These are phyloP conservation scores for Erodium trifolium DNA, from an alignment of 441 rosid species.

Conservation along the genomic window DNA sequence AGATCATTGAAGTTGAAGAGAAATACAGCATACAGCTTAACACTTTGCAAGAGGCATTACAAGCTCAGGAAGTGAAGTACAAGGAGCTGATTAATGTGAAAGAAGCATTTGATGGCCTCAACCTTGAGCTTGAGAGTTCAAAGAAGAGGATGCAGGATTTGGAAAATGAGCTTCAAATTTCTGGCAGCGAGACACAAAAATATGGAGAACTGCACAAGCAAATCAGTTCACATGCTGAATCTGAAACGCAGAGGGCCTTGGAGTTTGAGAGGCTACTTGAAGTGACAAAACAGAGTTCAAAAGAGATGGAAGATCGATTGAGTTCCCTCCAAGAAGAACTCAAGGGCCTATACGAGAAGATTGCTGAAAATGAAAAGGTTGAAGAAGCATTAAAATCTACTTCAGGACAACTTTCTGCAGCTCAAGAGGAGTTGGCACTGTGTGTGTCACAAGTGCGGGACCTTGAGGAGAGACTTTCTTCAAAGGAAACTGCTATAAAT, in stretches of 20 bases:
- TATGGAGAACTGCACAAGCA: conserved; percentile 76
- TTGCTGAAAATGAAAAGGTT: conserved; percentile 57
- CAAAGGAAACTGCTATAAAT: conserved; percentile 51
- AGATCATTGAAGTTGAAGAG: conserved; percentile 58
- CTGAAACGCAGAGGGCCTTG: conserved; percentile 60
- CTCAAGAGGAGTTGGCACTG: conserved; percentile 55
- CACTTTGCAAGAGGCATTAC: conserved; percentile 54
- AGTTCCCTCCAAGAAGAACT: conserved; percentile 58
- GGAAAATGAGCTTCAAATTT: conserved; percentile 51
- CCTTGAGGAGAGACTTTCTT: conserved; percentile 50
- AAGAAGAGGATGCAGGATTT: conserved; percentile 57
- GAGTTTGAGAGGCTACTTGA: conserved; percentile 72
- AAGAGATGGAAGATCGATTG: conserved; percentile 58
- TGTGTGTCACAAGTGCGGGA: conserved; percentile 54
- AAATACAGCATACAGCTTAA: conserved; percentile 48
- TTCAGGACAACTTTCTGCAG: conserved; percentile 47
- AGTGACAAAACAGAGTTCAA: conserved; percentile 44
- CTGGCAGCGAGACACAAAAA: conserved; percentile 56
- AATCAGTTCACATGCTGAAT: conserved; percentile 71
- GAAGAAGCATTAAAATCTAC: conserved; percentile 64
- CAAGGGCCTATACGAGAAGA: conserved; percentile 50
- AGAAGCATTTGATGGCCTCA: conserved; percentile 63
- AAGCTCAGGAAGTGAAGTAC: conserved; percentile 61
- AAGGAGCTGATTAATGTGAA: conserved; percentile 66
- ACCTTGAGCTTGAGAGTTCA: conserved; percentile 55